Base-by-base conservation (phyloP, 2,329 filamentous ascomycete genomes). In the Blumeria hordei region DNA sequence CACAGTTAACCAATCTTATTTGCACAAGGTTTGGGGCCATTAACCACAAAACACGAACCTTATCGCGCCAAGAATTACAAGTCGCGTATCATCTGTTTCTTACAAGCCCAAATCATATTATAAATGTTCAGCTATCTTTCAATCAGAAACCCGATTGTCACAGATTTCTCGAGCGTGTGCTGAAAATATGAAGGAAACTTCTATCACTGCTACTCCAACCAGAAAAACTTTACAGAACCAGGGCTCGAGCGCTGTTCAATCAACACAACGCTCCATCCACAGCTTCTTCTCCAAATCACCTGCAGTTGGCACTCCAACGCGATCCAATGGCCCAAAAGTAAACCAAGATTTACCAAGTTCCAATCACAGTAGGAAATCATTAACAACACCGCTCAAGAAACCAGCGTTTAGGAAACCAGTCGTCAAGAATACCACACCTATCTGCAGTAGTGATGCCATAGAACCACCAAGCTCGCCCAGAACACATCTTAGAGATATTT, bases 361-460 rank as follows among this genome's bases (percentile, higher is more conserved):
- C 54, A 65, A 67, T 56, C 63, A 60, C n/a, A 61, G 60, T 43
- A 57, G 64, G 14, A 67, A 64, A 56, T 55, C 62, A 28, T 58
- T 44, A n/a, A 54, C 58, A n/a, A 58, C 16, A 14, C 34, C 64
- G n/a, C 55, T 72, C 45, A 72, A 72, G 54, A 71, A 74, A 62
- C 69, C 70, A 9, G 56, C 60, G 3, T 64, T 66, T 54, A 62
- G 57, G 44, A 64, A 63, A n/a, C 9, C 61, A 7, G 50, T 56
- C 1, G 39, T 58, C 33, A 64, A 63, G 50, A 72, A 72, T 57
- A 69, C 81, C 57, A 88, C 86, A 0, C 86, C 87, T 4, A 76
- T 83, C 6, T 83, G 87, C 5, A 94, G 85, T 67, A 93, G 87
- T 67, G 86, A 93, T 67, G 76, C 75, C 37, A 66, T 78, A 32